These are phyloP conservation scores for Scutellaria baicalensis DNA, from an alignment of 257 asterid species.

Conservation along the genomic window DNA sequence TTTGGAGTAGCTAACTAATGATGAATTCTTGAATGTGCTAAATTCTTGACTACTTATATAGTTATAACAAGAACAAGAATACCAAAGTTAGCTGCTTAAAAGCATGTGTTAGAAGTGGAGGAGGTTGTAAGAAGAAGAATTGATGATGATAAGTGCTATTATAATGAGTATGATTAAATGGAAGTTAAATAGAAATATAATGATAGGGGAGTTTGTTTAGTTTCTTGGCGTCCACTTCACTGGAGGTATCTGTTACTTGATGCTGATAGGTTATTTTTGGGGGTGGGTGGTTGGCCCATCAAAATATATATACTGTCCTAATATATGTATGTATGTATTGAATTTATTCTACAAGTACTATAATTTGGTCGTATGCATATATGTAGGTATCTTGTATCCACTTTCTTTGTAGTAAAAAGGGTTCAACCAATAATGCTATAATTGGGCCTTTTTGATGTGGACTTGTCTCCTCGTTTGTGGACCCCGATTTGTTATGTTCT, in stretches of 20 bases:
- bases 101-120: slow-evolving; percentile 11
- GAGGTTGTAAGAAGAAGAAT: background rate
- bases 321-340: background rate
- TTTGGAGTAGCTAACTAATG: too few species aligned
- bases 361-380: background rate
- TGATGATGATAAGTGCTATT: background rate
- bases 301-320: background rate
- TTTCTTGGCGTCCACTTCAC: slow-evolving; percentile 96
- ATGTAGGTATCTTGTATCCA: background rate
- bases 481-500: slow-evolving; percentile 14
- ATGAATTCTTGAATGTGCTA: background rate
- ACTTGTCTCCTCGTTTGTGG: slow-evolving; percentile 18
- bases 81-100: background rate
- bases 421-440: slow-evolving; percentile 3
- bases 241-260: slow-evolving; percentile 53
- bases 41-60: slow-evolving; percentile 6
- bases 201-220: slow-evolving; percentile 31
- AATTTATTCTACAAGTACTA: background rate
- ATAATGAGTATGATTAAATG: slow-evolving; percentile 14
- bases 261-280: slow-evolving; percentile 31
- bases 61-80: background rate
- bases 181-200: slow-evolving; percentile 14
- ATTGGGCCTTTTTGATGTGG: slow-evolving; percentile 9
- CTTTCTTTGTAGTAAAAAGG: slow-evolving; percentile 9
- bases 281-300: slow-evolving; percentile 47